These are phyloP conservation scores for Carnegiea gigantea DNA, from an alignment of 179 eudicot genomes.

Conservation along the genomic window DNA sequence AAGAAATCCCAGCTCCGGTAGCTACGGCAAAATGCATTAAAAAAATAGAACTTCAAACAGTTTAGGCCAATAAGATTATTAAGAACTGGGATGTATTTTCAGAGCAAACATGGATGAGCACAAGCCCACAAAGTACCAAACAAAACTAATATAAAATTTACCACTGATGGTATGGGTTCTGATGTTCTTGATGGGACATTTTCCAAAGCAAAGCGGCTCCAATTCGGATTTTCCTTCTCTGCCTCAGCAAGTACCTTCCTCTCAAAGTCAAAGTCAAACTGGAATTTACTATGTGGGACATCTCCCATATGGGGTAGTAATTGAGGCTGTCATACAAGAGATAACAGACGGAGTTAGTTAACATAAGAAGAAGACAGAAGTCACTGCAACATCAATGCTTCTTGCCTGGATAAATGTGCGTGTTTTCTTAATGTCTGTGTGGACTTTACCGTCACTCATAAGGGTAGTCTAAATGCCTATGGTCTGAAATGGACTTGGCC, in stretches of 20 bases:
- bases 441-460: background rate
- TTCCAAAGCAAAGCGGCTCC: slow-evolving; percentile 81
- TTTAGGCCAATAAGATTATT: background rate
- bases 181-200: slow-evolving; percentile 57
- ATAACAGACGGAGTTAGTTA: background rate
- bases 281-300: slow-evolving; percentile 81
- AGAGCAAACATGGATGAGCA: background rate
- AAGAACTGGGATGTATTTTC: background rate
- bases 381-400: background rate
- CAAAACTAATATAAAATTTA: slow-evolving; percentile 15
- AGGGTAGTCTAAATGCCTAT: background rate
- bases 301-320: slow-evolving; percentile 77
- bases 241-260: slow-evolving; percentile 80
- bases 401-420: background rate
- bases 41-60: background rate
- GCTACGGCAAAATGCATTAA: background rate
- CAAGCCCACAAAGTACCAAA: background rate
- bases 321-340: slow-evolving; percentile 59
- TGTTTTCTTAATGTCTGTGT: background rate
- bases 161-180: slow-evolving; percentile 44
- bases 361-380: background rate
- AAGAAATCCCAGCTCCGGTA: background rate
- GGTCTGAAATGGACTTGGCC: background rate
- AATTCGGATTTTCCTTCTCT: slow-evolving; percentile 75
- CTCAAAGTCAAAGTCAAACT: slow-evolving; percentile 84